Base-by-base conservation (phyloP, 108 stramenopile genomes). In the Aurantiochytrium sp. region DNA sequence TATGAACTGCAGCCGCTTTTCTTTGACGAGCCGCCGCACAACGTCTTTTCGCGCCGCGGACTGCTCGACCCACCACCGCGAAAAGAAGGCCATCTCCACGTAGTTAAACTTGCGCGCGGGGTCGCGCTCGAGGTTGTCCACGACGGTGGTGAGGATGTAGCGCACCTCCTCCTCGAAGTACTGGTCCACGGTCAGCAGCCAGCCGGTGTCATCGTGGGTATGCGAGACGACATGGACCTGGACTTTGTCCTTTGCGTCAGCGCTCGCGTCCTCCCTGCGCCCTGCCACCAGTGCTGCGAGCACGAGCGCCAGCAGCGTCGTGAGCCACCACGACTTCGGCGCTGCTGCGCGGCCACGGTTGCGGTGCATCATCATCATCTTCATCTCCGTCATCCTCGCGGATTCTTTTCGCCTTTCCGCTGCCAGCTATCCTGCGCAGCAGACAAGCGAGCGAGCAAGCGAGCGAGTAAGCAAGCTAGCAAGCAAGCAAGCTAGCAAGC, bases 101-200 rank as follows among this genome's bases (percentile, higher is more conserved):
- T 97, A 97, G 4, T 94, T 94, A 90, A 98, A 98, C n/a, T 94
- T 97, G 8, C 97, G 94, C 37, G 93, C 87, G 6, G 95, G 94
- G 68, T 96, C 89, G 88, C 91, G 69, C 45, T 90, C 88, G 37
- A 99, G 92, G 32, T 95, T 91, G 22, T 88, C 55, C 1, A 95
- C 91, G 27, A 95, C 93, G 17, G 95, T 91, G 86, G 94, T 92
- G 31, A 99, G 85, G 65, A 99, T 97, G 69, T 90, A 93, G 4
- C 92, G 87, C 30, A 99, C 98, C 52, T 92, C 90, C 0, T 94
- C 95, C 87, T 94, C 89, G 53, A 96, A 97, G 86, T 98, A 99
- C 86, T 98, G 97, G 85, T 98, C 97, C 19, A 97, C 96, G 5
- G 98, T 99, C 92, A 96, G 95, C 55, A 96, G 93, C 96, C 96